Conservation (phyloP, 1,139 yeast species). For the Pichia sp. region DNA sequence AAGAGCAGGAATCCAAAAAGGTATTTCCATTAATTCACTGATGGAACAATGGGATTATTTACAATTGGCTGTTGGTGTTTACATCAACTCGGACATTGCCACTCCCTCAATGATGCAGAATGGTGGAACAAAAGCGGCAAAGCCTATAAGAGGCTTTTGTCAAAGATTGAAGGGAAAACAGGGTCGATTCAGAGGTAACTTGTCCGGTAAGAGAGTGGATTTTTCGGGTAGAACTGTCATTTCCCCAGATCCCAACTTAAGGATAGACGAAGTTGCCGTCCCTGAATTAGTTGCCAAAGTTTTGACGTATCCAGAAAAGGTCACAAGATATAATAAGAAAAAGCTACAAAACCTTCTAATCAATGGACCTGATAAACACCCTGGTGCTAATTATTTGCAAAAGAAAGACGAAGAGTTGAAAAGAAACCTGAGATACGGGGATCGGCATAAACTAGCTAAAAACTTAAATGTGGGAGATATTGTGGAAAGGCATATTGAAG, state of each 20-base stretch:
- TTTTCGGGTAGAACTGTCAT: conserved; percentile 98
- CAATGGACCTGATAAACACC: conserved; percentile 86
- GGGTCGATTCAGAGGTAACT: conserved; percentile 96
- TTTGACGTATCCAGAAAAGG: conserved; percentile 91
- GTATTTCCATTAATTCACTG: conserved; percentile 82
- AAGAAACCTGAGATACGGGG: conserved; percentile 86
- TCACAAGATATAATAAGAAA: conserved; percentile 78
- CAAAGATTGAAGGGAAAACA: conserved; percentile 98
- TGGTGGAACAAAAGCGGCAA: conserved; percentile 55
- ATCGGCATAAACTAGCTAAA: conserved; percentile 71
- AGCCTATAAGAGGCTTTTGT: conserved; percentile 94
- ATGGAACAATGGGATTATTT: conserved; percentile 99
- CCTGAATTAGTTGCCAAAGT: conserved; percentile 97
- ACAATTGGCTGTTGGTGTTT: conserved; percentile 94
- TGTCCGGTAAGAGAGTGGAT: conserved; percentile 98
- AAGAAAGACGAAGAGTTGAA: conserved; percentile 83
- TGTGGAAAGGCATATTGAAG: conserved; percentile 97
- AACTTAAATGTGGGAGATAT: conserved; percentile 81
- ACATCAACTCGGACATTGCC: conserved; percentile 94
- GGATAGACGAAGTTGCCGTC: conserved; percentile 95
- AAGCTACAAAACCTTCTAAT: conserved; percentile 69
- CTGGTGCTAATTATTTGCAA: conserved; percentile 91
- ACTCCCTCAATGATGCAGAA: conserved; percentile 70
- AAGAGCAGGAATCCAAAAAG: conserved; percentile 91
- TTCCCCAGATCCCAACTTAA: conserved; percentile 95